Percentiles rank a stretch among this genome's conserved stretches.
Conservation (phyloP, 495 filamentous ascomycete genomes). For the Penicillium macrosclerotiorum region DNA sequence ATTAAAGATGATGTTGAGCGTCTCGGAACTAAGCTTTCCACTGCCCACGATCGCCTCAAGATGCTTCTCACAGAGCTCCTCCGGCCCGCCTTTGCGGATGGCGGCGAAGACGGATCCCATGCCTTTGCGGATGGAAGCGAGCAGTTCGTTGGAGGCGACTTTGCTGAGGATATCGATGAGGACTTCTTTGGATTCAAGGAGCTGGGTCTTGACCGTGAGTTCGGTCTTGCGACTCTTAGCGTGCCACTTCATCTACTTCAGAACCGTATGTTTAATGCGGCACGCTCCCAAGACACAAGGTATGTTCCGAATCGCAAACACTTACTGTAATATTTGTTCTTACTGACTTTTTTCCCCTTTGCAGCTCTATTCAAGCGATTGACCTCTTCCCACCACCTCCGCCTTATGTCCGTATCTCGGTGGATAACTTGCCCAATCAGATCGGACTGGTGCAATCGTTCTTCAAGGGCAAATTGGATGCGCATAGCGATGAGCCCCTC, state of each 20-base stretch:
- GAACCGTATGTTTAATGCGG: slow-evolving; percentile 78
- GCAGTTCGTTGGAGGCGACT: slow-evolving; percentile 94
- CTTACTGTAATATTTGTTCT: too few relatives aligned
- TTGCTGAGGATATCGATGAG: slow-evolving; percentile 94
- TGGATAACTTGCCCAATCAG: slow-evolving; percentile 70
- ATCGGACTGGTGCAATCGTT: slow-evolving; percentile 86
- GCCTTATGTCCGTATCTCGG: slow-evolving; percentile 74
- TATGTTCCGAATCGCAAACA: too few relatives aligned
- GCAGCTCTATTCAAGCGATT: slow-evolving; percentile 38
- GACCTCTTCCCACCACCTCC: slow-evolving; percentile 58
- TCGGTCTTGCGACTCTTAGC: slow-evolving; percentile 78
- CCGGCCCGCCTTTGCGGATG: slow-evolving; percentile 80
- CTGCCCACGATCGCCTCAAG: slow-evolving; percentile 91
- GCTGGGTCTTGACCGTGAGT: slow-evolving; percentile 84
- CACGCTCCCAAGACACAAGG: slow-evolving; percentile 72
- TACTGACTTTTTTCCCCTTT: too few relatives aligned
- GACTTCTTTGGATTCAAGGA: slow-evolving; percentile 99
- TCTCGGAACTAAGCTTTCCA: slow-evolving; percentile 74
- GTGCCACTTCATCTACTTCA: slow-evolving; percentile 95
- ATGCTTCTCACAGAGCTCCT: slow-evolving; percentile 84
- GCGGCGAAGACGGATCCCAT: slow-evolving; percentile 77
- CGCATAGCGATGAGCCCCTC: slow-evolving; percentile 76
- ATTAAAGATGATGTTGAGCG: slow-evolving; percentile 92
- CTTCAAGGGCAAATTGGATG: slow-evolving; percentile 82
- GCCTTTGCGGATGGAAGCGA: slow-evolving; percentile 96